Base-by-base conservation (phyloP, 2,329 filamentous ascomycete species). In the Taxawa tesnikishii region DNA sequence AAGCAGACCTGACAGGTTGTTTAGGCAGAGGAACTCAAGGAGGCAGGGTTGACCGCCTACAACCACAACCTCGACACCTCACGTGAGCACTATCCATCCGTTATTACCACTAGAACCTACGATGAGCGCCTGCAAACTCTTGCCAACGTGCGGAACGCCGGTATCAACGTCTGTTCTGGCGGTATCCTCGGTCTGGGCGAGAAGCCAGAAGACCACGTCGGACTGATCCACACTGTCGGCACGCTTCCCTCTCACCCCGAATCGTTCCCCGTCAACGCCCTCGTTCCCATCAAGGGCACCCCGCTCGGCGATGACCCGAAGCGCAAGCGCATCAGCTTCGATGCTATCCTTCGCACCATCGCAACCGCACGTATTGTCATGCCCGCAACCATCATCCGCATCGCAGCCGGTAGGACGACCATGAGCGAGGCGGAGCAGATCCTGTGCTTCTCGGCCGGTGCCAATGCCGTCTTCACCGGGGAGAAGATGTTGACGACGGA, bases 401-500 rank as follows among this genome's bases (percentile, higher is more conserved):
- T 93, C 29, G 85, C 85, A 0, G 85, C 85, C 0, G 85, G 85
- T 3, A 67, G 85, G 28, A 85, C 83, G 53, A 82, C 77, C 9
- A 79, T 94, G 71, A 70, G 73, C 4, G 85, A 94, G 60, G 83
- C 90, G 58, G 79, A 93, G 62, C 85, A 94, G 60, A 77, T 83
- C 10, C 54, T 88, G 43, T 93, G 84, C 57, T 94, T 93, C 61
- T 78, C 83, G 71, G 83, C 84, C 0, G 85, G 85, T 10, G 85
- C 85, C 1, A 94, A 94, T 47, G 85, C 85, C n/a, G 79, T 94
- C 19, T 94, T 94, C 52, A 94, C 85, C 0, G 85, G 85, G 6
- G 85, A 94, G 63, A 93, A 88, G 68, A 93, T 94, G 85, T 56
- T 93, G 58, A 94, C 85, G 4, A 94, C 85, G 0, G 82, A 85